Evolutionary conservation across 2,329 filamentous ascomycete species (phyloP), one percentile per base, ranked within the genome.

Genomic region (Acrocalymma vagum): DNA sequence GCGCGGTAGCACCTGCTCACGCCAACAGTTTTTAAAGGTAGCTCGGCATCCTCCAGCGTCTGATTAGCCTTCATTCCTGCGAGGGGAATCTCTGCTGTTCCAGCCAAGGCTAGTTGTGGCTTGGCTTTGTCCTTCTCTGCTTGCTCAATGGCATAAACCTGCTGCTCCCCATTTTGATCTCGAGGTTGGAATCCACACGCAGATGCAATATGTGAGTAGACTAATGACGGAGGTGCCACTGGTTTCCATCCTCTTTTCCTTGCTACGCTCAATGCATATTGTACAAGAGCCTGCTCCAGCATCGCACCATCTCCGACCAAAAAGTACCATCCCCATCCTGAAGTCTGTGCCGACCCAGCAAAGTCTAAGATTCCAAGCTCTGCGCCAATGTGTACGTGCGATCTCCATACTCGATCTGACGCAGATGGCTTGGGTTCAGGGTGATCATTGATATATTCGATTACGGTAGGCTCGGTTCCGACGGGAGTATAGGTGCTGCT

Each of bases 291-390:
- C 65, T 97, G 93, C 72, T 99, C 94, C n/a, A 99, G 81, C 67
- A 94, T 83, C 0, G 92, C 92, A 7, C 85, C 94, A 62, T 95
- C 92, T 63, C 93, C 90, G n/a, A 90, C 78, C 9, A 99, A 83
- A 71, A 91, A 97, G 74, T 99, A 99, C 90, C 91, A 99, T 1
- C 94, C 94, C 93, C 93, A 99, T 24, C 94, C 94, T 3, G 87
- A 89, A 2, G 90, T 86, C n/a, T 82, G 84, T 2, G 86, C 86
- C 5, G 91, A 90, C 44, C 81, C 85, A 5, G 87, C 78, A 63
- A 99, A 96, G 73, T 99, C 93, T 35, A 99, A 78, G n/a, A 99
- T 79, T 22, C 86, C 85, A n/a, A 99, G 81, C 62, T 91, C 83
- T 4, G 84, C 78, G 21, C 94, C 94, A 55, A 99, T 93, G 54